Evolutionary conservation across 768 basidiomycete genomes (phyloP), one percentile per base, ranked within the genome.

Genomic region (Dacryopinax spathularia): DNA sequence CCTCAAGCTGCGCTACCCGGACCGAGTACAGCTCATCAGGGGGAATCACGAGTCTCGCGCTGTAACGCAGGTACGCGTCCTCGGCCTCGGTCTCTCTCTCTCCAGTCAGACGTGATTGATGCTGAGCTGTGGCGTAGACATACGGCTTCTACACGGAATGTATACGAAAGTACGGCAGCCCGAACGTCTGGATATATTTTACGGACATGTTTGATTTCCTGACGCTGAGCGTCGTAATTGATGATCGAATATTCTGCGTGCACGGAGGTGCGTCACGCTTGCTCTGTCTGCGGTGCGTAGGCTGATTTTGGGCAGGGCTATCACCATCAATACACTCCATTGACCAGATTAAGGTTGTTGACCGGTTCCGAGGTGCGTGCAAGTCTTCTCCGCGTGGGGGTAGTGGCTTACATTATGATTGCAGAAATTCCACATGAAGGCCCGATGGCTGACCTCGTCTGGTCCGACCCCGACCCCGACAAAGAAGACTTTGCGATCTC

Each of bases 161-260:
- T 71, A 86, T 95, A 22, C 83, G 94, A 39, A 99, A 99, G 76
- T 99, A 99, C 70, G 94, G 93, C 62, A 87, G 90, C 1, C 86
- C 93, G 33, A 87, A 89, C 69, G 95, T 97, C 34, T 99, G 96
- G 96, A 93, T 91, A 29, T 97, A 98, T 75, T 98, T 99, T 71
- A 99, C 96, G 65, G 96, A 99, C 77, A 96, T 99, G 95, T 99
- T 99, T 75, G 96, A 99, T 78, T 99, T 93, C 78, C 76, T 99
- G 68, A 98, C 96, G 12, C 79, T 99, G 63, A 93, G 91, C 34
- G 94, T 95, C 63, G 96, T 99, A 66, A 97, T 99, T 69, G 96
- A 99, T 76, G 93, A 99, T 78, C 87, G 86, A 71, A 97, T 99
- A 81, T 97, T 99, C 74, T 99, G 96, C 70, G 95, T 99, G 10